Conservation (phyloP, 1,284 basidiomycete species). For the Leccinum cinnamomeum region DNA sequence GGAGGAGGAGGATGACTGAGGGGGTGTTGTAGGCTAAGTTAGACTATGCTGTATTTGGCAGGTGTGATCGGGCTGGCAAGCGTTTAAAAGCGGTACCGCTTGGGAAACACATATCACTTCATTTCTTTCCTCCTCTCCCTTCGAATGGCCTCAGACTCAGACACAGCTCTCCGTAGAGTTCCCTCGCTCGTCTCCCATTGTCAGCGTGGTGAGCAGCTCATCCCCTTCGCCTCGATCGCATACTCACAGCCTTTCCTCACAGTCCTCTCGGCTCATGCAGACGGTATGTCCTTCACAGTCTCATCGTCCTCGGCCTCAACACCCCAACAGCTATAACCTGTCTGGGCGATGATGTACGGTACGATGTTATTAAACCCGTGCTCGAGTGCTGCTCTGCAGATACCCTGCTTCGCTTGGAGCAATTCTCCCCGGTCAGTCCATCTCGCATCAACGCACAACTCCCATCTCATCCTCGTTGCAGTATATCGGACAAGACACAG, state of each 20-base stretch:
- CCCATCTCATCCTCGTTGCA: constrained; percentile 31
- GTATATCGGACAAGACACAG: constrained; percentile 58
- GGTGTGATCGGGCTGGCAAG: constrained; percentile 14
- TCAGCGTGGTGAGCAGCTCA: constrained; percentile 37
- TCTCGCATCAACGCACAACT: constrained; percentile 7
- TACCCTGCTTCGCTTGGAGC: constrained; percentile 64
- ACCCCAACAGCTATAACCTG: constrained; percentile 49
- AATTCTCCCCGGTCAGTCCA: constrained; percentile 61
- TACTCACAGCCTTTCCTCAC: constrained; percentile 1
- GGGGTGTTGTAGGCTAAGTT: background rate
- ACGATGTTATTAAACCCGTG: constrained; percentile 65
- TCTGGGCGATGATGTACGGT: constrained; percentile 59
- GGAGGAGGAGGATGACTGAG: constrained; percentile 29
- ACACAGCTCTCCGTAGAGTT: constrained; percentile 39
- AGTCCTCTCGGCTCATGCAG: constrained; percentile 57
- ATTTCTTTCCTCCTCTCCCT: background rate
- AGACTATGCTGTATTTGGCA: constrained; percentile 22
- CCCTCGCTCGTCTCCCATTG: constrained; percentile 49
- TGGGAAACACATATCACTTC: background rate
- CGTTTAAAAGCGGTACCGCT: constrained; percentile 19
- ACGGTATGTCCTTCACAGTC: constrained; percentile 41
- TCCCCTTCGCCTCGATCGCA: background rate
- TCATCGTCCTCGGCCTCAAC: constrained; percentile 5
- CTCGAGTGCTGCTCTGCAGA: constrained; percentile 69
- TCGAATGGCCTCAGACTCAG: constrained; percentile 32